Base-by-base conservation (phyloP, 2,329 filamentous ascomycete genomes). In the Aspergillus amoenus region DNA sequence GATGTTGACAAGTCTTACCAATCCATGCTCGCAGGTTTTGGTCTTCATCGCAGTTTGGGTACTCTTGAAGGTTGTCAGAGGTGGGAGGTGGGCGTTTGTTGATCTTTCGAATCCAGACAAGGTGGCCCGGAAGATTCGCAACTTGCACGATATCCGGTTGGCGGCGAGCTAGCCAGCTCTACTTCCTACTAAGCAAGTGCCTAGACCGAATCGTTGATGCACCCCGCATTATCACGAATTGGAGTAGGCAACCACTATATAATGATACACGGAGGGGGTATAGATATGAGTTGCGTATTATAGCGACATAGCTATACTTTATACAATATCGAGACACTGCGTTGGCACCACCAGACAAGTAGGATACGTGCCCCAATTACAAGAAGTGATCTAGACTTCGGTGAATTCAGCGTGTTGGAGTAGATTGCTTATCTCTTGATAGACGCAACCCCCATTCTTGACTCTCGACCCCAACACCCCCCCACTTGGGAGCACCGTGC, bases 31-130 rank as follows among this genome's bases (percentile, higher is more conserved):
- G 7, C 11, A 53, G 51, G 21, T 53, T 3, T 4, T 53, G 21
- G 42, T 46, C 1, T 46, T 53, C 15, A 22, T 53, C 15, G 51
- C 17, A 1, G 9, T 53, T 3, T 46, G 51, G 51, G 15, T 53
- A 3, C 34, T 40, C 2, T n/a, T 53, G 2, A 47, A 53, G 9
- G 5, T 47, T 6, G 18, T 46, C 51, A 30, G 42, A 40, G 32
- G 32, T 17, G 51, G 41, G 9, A 53, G 13, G 17, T 53, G 42
- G 51, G 4, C 42, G 3, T 30, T n/a, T 9, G 43, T 53, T 17
- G 51, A 46, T 27, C 17, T 46, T 24, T 53, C 51, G 12, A 53
- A 45, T 46, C 34, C 51, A 4, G 17, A 45, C 17, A 53, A 46
- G 41, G 51, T 53, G 9, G 52, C 48, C 1, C 45, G 30, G 11